A percentile compares a stretch with the other conserved stretches of the same genome.
Conservation (phyloP, 2,329 filamentous ascomycete genomes). For the Hymenoscyphus repandus region DNA sequence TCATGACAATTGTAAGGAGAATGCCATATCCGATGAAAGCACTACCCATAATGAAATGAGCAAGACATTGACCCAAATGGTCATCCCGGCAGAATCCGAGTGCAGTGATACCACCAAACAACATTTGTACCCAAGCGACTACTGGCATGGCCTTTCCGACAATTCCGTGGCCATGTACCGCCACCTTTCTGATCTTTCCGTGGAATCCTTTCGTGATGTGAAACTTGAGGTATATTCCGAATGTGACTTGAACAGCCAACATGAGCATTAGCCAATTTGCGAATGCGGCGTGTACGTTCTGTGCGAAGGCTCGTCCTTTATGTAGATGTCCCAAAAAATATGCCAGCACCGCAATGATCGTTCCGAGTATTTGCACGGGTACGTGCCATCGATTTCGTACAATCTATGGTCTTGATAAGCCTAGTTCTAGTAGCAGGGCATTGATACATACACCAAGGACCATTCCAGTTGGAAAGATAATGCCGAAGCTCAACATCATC, state of each 20-base stretch:
- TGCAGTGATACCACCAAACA: slow-evolving; percentile 90
- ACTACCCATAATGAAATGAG: slow-evolving; percentile 98
- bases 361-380: slow-evolving; percentile 72
- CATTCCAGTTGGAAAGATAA: slow-evolving; percentile 94
- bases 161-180: slow-evolving; percentile 71
- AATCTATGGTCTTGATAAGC: slow-evolving; percentile 50
- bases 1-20: slow-evolving; percentile 74
- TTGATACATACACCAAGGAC: slow-evolving; percentile 70
- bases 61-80: slow-evolving; percentile 85
- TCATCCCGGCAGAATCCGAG: slow-evolving; percentile 91
- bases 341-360: slow-evolving; percentile 70
- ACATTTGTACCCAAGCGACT: slow-evolving; percentile 85
- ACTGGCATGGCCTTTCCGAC: slow-evolving; percentile 85
- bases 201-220: slow-evolving; percentile 83
- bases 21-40: slow-evolving; percentile 95
- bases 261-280: slow-evolving; percentile 76
- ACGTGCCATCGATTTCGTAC: slow-evolving; percentile 92
- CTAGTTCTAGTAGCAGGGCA: neutral
- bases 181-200: slow-evolving; percentile 65
- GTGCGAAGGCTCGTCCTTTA: slow-evolving; percentile 78
- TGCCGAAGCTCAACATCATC: slow-evolving; percentile 80
- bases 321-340: slow-evolving; percentile 92
- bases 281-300: slow-evolving; percentile 77
- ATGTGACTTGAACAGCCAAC: slow-evolving; percentile 67
- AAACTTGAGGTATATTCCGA: slow-evolving; percentile 83